Evolutionary conservation across 148 eudicot species (phyloP), one percentile per base, ranked within the genome.

Genomic region (Polygonum aviculare): DNA sequence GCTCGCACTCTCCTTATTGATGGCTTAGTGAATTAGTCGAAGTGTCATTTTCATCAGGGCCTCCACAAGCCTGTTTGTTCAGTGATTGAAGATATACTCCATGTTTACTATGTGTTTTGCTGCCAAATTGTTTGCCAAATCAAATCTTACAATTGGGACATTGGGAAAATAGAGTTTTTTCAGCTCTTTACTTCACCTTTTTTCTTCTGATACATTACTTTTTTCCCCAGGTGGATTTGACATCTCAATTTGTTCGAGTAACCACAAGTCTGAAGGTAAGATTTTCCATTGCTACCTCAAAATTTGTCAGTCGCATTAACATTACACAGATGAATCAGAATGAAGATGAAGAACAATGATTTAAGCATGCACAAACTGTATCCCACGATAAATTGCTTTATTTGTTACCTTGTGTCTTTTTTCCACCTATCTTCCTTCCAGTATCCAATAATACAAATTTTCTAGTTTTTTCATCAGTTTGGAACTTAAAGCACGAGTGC

Each of bases 151-250:
- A 36, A 14, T 41, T 50, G 18, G 9, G 33, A 12, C 45, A 31
- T 15, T 54, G 60, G 60, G 31, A 26, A 26, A 62, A 62, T 12
- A 62, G 40, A 12, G 10, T 65, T n/a, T 35, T 12, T 19, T 65
- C 35, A n/a, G 45, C 48, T 39, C 18, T 38, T 76, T 16, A 63
- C 22, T 5, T 60, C 41, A 12, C 39, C 50, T 78, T 15, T 65
- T 55, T 79, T 75, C 4, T 26, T 26, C 31, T 26, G 31, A 49
- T 5, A 79, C 12, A 44, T 74, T 21, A 51, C 60, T 72, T 79
- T 74, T 10, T 79, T 21, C 44, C 87, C 86, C 99, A 95, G 99
- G 75, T 95, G 81, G 97, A 95, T 84, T 81, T 91, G 82, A 87
- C 94, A 4, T 87, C 97, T 31, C 99, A 90, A 79, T 72, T 88